phyloP scores from a whole-genome alignment of 441 rosid genomes.

The Mallotus japonicus region DNA sequence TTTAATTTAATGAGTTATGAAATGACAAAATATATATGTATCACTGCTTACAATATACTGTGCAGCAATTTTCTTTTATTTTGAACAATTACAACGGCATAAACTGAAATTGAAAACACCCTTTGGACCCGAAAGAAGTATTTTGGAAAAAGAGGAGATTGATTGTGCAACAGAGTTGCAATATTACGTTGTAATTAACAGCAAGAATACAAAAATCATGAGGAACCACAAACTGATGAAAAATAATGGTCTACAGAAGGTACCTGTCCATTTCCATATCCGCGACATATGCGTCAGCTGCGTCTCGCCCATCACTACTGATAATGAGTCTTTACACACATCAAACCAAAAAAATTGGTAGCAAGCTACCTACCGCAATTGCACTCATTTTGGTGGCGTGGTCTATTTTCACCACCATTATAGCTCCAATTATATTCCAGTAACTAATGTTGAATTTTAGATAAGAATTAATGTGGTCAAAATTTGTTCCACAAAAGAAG shows the following conservation, averaged over 20 bases:
- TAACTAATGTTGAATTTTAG: neutral
- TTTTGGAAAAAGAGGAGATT: neutral
- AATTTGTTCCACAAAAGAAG: neutral
- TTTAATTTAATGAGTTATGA: too few relatives aligned
- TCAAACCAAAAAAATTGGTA: neutral
- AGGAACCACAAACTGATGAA: neutral
- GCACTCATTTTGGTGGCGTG: too few relatives aligned
- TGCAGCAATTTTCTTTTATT: neutral
- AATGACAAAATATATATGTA: too few relatives aligned
- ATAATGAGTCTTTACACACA: neutral
- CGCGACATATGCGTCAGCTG: neutral
- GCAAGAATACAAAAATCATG: neutral
- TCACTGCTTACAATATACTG: too few relatives aligned
- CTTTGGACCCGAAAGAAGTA: neutral
- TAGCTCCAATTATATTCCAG: too few relatives aligned
- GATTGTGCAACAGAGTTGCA: neutral
- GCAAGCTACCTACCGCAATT: too few relatives aligned
- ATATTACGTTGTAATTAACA: neutral
- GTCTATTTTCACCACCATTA: too few relatives aligned
- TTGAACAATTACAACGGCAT: neutral
- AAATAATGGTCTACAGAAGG: neutral
- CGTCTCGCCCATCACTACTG: neutral
- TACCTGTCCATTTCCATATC: too few relatives aligned
- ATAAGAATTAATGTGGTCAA: neutral
- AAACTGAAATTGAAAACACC: neutral